A percentile compares a stretch with the other conserved stretches of the same genome.
These are phyloP conservation scores for Russula compacta DNA, from an alignment of 768 basidiomycete species.

Conservation along the genomic window DNA sequence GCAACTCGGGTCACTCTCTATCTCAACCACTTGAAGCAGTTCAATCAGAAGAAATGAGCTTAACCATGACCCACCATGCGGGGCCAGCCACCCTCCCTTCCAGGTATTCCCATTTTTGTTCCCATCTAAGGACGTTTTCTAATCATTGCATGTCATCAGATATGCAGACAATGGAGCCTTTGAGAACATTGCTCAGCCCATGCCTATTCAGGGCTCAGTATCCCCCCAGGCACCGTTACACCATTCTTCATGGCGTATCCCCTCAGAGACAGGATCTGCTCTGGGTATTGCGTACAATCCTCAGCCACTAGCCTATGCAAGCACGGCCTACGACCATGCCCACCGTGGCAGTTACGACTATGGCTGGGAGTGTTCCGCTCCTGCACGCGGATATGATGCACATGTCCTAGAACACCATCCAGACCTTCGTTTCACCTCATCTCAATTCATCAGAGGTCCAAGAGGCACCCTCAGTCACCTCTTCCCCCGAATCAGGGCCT, in stretches of 20 bases:
- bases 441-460: background rate
- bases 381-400: background rate
- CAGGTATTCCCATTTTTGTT: background rate
- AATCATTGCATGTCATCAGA: background rate
- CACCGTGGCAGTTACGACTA: background rate
- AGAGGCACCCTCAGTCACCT: background rate
- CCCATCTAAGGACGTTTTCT: background rate
- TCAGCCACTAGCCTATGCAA: background rate
- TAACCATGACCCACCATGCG: background rate
- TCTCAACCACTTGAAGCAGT: background rate
- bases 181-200: background rate
- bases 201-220: background rate
- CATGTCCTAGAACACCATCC: background rate
- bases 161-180: background rate
- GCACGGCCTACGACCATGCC: background rate
- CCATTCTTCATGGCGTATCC: background rate
- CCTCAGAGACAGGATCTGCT: background rate
- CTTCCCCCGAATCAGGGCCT: background rate
- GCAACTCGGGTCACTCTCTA: background rate
- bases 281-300: background rate
- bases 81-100: background rate
- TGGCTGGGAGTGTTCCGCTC: background rate
- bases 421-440: background rate
- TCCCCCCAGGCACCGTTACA: background rate
- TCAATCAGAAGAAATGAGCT: background rate